Percentiles rank a stretch among this genome's conserved stretches.
phyloP scores from a whole-genome alignment of 2,329 filamentous ascomycete species.

The Colletotrichum paranaense region DNA sequence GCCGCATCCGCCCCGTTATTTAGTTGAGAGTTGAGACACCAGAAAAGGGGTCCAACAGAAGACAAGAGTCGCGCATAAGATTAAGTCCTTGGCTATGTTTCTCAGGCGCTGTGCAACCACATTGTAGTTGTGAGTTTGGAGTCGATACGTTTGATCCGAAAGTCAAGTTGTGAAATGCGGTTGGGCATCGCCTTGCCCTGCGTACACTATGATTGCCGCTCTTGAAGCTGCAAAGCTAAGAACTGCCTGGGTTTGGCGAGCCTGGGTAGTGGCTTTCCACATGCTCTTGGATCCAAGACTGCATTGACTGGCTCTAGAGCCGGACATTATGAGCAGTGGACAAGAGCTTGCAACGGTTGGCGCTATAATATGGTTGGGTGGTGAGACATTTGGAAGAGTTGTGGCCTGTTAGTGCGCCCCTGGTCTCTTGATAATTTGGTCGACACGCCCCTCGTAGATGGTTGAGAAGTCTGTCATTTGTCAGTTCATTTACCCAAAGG shows the following conservation, averaged over 20 bases:
- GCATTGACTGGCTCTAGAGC: background rate
- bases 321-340: background rate
- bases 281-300: background rate
- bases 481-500: background rate
- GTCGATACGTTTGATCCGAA: background rate
- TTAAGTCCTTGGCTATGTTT: background rate
- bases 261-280: background rate
- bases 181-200: too few relatives aligned
- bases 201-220: background rate
- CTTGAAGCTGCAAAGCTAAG: background rate
- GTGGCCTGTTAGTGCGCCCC: constrained; percentile 12
- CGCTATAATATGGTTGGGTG: constrained; percentile 9
- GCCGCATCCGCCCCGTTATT: background rate
- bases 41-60: constrained; percentile 9
- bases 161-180: background rate
- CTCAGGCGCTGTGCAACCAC: background rate
- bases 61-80: background rate
- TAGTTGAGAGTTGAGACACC: constrained; percentile 13
- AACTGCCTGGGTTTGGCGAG: background rate
- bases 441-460: constrained; percentile 1
- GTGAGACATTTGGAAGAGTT: constrained; percentile 17
- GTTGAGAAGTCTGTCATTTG: background rate
- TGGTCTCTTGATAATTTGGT: constrained; percentile 12
- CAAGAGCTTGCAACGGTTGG: constrained; percentile 21
- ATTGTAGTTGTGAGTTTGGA: background rate